These are phyloP conservation scores for Alloteropsis semialata DNA, from an alignment of 176 grass and related monocot species.

Conservation along the genomic window DNA sequence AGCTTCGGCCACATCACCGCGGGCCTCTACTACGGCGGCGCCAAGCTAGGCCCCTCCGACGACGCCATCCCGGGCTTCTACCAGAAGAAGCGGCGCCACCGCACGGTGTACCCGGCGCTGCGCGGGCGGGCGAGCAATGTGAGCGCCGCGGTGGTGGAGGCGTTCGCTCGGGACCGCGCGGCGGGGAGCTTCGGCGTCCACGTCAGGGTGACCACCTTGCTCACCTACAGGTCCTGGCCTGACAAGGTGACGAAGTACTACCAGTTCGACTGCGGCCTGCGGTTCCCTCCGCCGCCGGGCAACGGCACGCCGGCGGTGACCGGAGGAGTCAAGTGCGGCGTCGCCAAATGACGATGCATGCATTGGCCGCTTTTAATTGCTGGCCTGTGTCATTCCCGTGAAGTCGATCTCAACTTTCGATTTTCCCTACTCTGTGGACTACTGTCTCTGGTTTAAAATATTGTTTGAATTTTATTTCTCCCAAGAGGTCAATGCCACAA, in stretches of 20 bases:
- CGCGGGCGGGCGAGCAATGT: not conserved
- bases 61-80: not conserved
- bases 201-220: not conserved
- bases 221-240: not conserved
- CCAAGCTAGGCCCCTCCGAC: slow-evolving; percentile 21
- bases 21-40: not conserved
- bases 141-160: slow-evolving; percentile 1
- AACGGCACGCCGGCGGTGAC: not conserved
- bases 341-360: too few species aligned
- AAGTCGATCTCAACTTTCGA: too few species aligned
- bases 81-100: not conserved
- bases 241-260: not conserved
- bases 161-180: not conserved
- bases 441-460: too few species aligned
- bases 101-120: not conserved
- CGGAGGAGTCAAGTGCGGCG: too few species aligned
- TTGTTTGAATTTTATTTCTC: too few species aligned
- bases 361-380: too few species aligned
- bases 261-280: slow-evolving; percentile 8
- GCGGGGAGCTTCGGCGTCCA: not conserved
- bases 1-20: slow-evolving; percentile 5
- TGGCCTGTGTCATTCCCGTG: too few species aligned
- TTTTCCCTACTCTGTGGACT: too few species aligned
- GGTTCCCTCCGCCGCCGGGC: not conserved
- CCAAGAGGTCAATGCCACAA: too few species aligned